These are phyloP conservation scores for Beauveria bassiana DNA, from an alignment of 2,329 filamentous ascomycete species.

Conservation along the genomic window DNA sequence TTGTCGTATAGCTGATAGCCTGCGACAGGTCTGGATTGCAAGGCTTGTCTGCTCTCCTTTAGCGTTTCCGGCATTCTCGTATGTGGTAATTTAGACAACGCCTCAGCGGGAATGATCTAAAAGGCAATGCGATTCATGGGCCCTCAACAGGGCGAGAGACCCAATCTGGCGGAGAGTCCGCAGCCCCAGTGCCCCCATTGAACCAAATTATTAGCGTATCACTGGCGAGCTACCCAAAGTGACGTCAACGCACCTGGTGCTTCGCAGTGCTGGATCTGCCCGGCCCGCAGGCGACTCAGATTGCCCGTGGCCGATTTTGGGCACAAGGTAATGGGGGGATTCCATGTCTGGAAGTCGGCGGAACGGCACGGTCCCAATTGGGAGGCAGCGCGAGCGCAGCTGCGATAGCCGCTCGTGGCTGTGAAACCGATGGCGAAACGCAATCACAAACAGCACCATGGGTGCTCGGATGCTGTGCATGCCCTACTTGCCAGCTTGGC, in stretches of 20 bases:
- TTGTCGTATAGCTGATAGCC: neutral
- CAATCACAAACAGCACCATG: neutral
- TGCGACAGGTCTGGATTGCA: neutral
- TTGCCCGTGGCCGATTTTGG: slow-evolving; percentile 5
- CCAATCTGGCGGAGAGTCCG: neutral
- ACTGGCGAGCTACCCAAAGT: neutral
- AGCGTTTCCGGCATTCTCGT: neutral
- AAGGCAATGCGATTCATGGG: neutral
- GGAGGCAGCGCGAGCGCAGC: neutral
- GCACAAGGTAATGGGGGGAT: neutral
- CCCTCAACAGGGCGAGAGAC: neutral
- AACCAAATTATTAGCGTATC: neutral
- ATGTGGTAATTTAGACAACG: neutral
- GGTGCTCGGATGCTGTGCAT: neutral
- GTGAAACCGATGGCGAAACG: slow-evolving; percentile 3
- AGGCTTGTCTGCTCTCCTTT: neutral
- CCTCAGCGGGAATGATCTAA: neutral
- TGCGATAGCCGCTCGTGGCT: slow-evolving; percentile 7
- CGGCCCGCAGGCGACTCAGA: slow-evolving; percentile 9
- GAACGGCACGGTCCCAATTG: slow-evolving; percentile 1
- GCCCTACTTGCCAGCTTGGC: neutral
- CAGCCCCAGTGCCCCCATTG: neutral
- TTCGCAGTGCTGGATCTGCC: slow-evolving; percentile 6
- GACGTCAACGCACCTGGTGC: slow-evolving; percentile 6
- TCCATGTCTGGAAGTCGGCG: neutral